Conservation (phyloP, 1,139 yeast genomes). For the Magnusiomyces suaveolens region DNA sequence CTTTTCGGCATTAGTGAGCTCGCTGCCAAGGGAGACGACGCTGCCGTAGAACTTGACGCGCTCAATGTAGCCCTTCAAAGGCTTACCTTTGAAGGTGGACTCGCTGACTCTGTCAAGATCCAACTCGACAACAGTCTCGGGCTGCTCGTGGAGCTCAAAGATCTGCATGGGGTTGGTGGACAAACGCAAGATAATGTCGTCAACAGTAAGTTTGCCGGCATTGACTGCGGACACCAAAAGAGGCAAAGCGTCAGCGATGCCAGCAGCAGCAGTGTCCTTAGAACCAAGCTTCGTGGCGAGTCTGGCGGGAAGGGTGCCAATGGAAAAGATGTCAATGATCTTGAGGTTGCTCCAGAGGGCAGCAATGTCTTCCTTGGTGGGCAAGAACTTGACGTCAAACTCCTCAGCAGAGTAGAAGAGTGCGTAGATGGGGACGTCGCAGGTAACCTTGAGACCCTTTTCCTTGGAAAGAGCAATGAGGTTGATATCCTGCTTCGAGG, state of each 20-base stretch:
- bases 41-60: conserved; percentile 72
- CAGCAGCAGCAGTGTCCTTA: conserved; percentile 58
- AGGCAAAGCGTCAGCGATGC: conserved; percentile 73
- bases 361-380: conserved; percentile 68
- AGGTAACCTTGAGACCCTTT: conserved; percentile 72
- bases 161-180: conserved; percentile 76
- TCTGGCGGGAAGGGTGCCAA: conserved; percentile 70
- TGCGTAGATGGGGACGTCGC: conserved; percentile 79
- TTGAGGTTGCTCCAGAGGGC: conserved; percentile 72
- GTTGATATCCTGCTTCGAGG: conserved; percentile 71
- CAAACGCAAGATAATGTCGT: conserved; percentile 62
- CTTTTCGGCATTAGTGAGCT: conserved; percentile 47
- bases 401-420: conserved; percentile 69
- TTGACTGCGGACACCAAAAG: conserved; percentile 72
- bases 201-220: conserved; percentile 60
- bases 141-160: conserved; percentile 77
- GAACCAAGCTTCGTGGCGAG: conserved; percentile 58
- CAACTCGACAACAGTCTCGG: conserved; percentile 61
- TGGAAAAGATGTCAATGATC: conserved; percentile 74
- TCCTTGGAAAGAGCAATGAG: conserved; percentile 79
- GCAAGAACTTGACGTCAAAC: conserved; percentile 52
- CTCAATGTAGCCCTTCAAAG: conserved; percentile 71
- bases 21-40: conserved; percentile 80
- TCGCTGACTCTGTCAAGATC: conserved; percentile 60
- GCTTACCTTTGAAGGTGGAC: conserved; percentile 41